Evolutionary conservation across 1,284 basidiomycete species (phyloP).

Genomic region (Pyrrhoderma noxium): DNA sequence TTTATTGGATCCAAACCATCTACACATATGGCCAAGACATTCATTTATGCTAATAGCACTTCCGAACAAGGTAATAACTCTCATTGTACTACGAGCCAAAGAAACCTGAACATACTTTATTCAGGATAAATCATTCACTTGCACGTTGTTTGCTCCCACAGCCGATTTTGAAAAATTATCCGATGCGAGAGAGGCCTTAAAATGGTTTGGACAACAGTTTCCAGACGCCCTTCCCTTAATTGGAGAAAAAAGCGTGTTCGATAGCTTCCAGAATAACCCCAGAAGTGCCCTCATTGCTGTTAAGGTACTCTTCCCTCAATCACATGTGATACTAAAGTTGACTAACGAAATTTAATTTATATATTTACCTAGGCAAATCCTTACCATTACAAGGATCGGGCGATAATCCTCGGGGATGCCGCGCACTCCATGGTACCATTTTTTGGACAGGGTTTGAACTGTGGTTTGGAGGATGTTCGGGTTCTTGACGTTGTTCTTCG

Average conservation of each 20-base stretch:
- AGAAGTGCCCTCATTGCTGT: constrained; percentile 87
- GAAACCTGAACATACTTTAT: constrained; percentile 10
- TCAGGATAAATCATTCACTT: constrained; percentile 81
- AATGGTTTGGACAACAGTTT: constrained; percentile 83
- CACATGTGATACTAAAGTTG: constrained; percentile 21
- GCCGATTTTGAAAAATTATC: constrained; percentile 65
- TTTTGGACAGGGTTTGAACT: constrained; percentile 97
- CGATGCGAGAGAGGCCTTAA: constrained; percentile 50
- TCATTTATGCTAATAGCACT: constrained; percentile 99
- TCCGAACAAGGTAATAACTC: constrained; percentile 63
- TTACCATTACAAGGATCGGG: constrained; percentile 87
- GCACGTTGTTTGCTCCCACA: constrained; percentile 89
- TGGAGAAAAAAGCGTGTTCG: constrained; percentile 69
- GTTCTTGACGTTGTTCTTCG: constrained; percentile 76
- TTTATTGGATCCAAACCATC: constrained; percentile 86
- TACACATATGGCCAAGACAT: constrained; percentile 98
- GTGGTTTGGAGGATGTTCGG: constrained; percentile 94
- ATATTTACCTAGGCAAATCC: constrained; percentile 57
- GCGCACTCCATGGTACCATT: constrained; percentile 98
- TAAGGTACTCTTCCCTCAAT: constrained; percentile 51
- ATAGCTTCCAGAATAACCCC: constrained; percentile 78
- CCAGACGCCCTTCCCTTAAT: constrained; percentile 81
- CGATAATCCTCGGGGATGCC: constrained; percentile 86
- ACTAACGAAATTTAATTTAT: constrained; percentile 11
- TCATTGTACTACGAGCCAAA: constrained; percentile 14